These are phyloP conservation scores for Sporothrix mexicana DNA, from an alignment of 2,329 filamentous ascomycete genomes.

Conservation along the genomic window DNA sequence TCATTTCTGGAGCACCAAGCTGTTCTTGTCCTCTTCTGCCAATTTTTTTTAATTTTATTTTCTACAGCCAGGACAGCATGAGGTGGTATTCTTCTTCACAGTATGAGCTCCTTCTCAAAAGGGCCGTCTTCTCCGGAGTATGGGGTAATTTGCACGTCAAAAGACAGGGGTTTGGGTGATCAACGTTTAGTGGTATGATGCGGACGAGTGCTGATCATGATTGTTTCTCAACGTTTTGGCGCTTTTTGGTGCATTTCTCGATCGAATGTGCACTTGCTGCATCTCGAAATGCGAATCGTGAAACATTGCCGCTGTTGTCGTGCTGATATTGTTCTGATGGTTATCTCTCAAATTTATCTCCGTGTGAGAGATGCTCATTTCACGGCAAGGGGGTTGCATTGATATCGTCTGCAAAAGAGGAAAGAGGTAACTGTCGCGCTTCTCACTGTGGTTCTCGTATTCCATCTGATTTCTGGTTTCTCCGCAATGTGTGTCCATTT, in stretches of 20 bases:
- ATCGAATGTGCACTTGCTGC: neutral
- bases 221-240: neutral
- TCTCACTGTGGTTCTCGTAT: neutral
- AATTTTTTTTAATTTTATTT: neutral
- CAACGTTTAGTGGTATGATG: neutral
- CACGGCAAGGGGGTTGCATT: constrained; percentile 16
- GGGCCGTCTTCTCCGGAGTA: constrained; percentile 16
- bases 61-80: neutral
- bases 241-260: neutral
- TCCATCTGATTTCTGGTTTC: neutral
- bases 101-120: neutral
- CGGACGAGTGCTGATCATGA: constrained; percentile 11
- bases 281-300: neutral
- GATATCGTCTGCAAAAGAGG: neutral
- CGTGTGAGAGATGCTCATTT: constrained; percentile 10
- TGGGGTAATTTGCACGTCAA: constrained; percentile 5
- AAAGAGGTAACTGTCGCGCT: neutral
- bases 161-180: neutral
- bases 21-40: neutral
- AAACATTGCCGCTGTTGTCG: neutral
- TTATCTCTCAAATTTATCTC: too few species aligned
- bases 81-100: neutral
- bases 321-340: neutral
- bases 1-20: neutral
- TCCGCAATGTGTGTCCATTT: neutral